A percentile compares a stretch with the other conserved stretches of the same genome.
phyloP scores from a whole-genome alignment of 2,329 filamentous ascomycete genomes.

The Laburnicola sp. region DNA sequence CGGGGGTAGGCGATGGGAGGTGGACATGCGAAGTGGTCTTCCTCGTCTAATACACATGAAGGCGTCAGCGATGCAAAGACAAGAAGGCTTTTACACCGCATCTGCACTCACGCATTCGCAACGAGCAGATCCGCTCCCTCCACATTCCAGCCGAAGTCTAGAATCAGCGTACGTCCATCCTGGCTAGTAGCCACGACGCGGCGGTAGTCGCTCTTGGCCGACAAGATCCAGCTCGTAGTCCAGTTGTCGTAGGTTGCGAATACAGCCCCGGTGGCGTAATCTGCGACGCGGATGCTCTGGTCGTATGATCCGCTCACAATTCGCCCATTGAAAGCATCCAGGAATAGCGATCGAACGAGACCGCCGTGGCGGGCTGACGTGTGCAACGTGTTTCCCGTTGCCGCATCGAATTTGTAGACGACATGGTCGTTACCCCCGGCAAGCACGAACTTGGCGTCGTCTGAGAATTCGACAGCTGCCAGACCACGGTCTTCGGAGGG shows the following conservation, averaged over 20 bases:
- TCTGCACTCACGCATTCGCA: conserved; percentile 7
- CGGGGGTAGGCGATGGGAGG: too few species aligned
- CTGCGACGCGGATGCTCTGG: conserved; percentile 91
- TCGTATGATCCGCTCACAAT: conserved; percentile 94
- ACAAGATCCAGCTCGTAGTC: conserved; percentile 96
- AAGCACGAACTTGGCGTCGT: conserved; percentile 90
- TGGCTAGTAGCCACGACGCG: conserved; percentile 94
- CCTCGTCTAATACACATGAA: too few species aligned
- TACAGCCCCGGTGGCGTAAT: conserved; percentile 77
- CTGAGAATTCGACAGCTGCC: conserved; percentile 93
- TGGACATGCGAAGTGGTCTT: too few species aligned
- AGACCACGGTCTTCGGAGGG: conserved; percentile 87
- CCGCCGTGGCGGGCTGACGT: conserved; percentile 81
- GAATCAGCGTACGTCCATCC: conserved; percentile 85
- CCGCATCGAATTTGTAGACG: conserved; percentile 94
- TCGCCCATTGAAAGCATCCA: conserved; percentile 82
- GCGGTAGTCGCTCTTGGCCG: conserved; percentile 92
- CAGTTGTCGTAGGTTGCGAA: conserved; percentile 88
- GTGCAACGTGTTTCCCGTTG: conserved; percentile 80
- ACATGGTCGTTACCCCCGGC: conserved; percentile 94
- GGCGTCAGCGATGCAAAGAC: too few species aligned
- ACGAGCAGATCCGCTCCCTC: conserved; percentile 56
- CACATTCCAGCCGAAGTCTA: conserved; percentile 79
- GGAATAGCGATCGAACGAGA: conserved; percentile 85
- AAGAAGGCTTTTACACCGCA: neutral